Evolutionary conservation across 768 basidiomycete genomes (phyloP).

Genomic region (Boletus edulis): DNA sequence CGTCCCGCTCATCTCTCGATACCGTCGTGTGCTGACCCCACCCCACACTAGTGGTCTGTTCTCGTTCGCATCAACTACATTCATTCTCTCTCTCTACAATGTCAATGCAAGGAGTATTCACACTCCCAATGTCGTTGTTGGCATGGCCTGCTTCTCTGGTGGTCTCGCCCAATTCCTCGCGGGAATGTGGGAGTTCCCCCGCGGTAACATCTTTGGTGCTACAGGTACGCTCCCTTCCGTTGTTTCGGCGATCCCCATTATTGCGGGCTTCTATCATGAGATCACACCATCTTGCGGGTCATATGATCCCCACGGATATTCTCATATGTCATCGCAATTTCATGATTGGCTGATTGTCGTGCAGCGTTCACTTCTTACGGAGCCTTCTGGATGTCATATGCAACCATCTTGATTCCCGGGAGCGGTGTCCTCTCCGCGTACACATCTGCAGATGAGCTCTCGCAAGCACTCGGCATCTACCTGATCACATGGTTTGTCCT

Average conservation of each 20-base stretch:
- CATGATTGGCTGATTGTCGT: not conserved
- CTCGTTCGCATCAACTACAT: slow-evolving; percentile 81
- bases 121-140: slow-evolving; percentile 70
- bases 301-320: not conserved
- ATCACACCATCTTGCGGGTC: not conserved
- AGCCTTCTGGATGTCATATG: slow-evolving; percentile 87
- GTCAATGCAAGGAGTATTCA: slow-evolving; percentile 50
- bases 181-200: slow-evolving; percentile 85
- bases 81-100: slow-evolving; percentile 78
- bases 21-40: not conserved
- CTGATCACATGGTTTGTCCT: slow-evolving; percentile 72
- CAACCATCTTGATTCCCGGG: slow-evolving; percentile 66
- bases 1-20: not conserved
- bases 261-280: not conserved
- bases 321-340: not conserved
- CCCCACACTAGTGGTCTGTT: slow-evolving; percentile 58
- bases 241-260: no score
- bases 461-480: slow-evolving; percentile 69
- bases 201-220: slow-evolving; percentile 68
- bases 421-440: slow-evolving; percentile 63
- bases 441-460: slow-evolving; percentile 35
- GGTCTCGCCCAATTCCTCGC: slow-evolving; percentile 85
- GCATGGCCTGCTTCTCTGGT: slow-evolving; percentile 84
- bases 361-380: slow-evolving; percentile 81
- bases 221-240: slow-evolving; percentile 44